A percentile compares a stretch with the other conserved stretches of the same genome.
Evolutionary conservation across 1,139 yeast genomes (phyloP).

Genomic region (Pichia terricola): DNA sequence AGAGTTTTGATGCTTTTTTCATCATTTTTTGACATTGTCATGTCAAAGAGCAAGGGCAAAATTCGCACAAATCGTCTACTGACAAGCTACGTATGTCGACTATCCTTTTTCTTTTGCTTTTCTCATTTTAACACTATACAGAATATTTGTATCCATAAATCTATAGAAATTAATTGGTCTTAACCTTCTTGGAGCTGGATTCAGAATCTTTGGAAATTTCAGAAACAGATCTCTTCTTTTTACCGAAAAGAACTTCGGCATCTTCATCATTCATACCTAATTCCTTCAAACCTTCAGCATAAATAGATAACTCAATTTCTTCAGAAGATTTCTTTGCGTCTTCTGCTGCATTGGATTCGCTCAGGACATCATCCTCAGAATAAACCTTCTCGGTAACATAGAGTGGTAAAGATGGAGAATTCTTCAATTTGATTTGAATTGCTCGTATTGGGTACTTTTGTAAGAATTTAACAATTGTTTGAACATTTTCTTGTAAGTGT

Average conservation of each 20-base stretch:
- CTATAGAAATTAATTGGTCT: not conserved
- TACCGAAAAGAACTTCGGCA: slow-evolving; percentile 5
- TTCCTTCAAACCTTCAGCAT: slow-evolving; percentile 73
- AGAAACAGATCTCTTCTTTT: slow-evolving; percentile 2
- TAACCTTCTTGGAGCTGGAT: not conserved
- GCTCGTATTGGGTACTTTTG: slow-evolving; percentile 42
- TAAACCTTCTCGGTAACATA: slow-evolving; percentile 58
- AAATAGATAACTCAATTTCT: slow-evolving; percentile 32
- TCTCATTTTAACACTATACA: too few relatives aligned
- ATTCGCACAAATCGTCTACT: too few relatives aligned
- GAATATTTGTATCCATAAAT: too few relatives aligned
- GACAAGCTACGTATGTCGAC: too few relatives aligned
- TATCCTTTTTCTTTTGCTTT: too few relatives aligned
- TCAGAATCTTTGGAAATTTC: not conserved
- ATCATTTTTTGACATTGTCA: too few relatives aligned
- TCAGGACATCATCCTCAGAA: slow-evolving; percentile 30
- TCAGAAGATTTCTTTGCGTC: slow-evolving; percentile 19
- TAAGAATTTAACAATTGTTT: slow-evolving; percentile 45
- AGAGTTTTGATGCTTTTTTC: too few relatives aligned
- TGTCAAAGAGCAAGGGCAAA: too few relatives aligned
- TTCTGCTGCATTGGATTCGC: slow-evolving; percentile 14
- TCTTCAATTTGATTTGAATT: slow-evolving; percentile 56
- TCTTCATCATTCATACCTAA: slow-evolving; percentile 61
- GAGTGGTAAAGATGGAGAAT: slow-evolving; percentile 79
- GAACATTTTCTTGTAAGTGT: slow-evolving; percentile 44